phyloP scores from a whole-genome alignment of 2,329 filamentous ascomycete genomes.

The Alternaria sp. region DNA sequence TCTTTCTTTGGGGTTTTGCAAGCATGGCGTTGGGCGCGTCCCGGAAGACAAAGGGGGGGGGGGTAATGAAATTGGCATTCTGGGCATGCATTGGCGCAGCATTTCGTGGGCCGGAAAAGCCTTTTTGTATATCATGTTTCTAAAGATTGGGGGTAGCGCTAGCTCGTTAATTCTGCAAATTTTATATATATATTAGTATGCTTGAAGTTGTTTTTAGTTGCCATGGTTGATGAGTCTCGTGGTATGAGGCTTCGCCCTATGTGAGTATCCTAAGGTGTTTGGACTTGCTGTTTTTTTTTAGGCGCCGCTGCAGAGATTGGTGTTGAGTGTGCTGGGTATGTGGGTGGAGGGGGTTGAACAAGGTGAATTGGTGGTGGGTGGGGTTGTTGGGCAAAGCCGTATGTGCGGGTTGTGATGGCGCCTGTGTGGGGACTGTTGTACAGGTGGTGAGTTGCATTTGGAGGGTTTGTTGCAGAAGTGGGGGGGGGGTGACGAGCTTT shows the following conservation, averaged over 20 bases:
- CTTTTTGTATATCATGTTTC: slow-evolving; percentile 5
- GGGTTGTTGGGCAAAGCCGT: slow-evolving; percentile 70
- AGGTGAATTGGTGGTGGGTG: slow-evolving; percentile 68
- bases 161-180: slow-evolving; percentile 4
- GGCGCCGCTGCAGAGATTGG: slow-evolving; percentile 26
- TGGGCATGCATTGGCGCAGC: slow-evolving; percentile 18
- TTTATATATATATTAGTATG: neutral
- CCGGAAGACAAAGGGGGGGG: slow-evolving; percentile 16
- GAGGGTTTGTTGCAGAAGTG: neutral
- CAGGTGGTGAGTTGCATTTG: slow-evolving; percentile 51
- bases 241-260: no score
- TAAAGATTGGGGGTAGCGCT: slow-evolving; percentile 4
- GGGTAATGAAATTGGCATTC: slow-evolving; percentile 17
- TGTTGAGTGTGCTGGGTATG: slow-evolving; percentile 29
- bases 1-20: slow-evolving; percentile 1
- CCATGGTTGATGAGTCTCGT: no score
- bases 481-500: slow-evolving; percentile 3
- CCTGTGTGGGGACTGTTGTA: slow-evolving; percentile 71
- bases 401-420: slow-evolving; percentile 77
- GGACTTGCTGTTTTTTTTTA: slow-evolving; percentile 52
- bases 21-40: slow-evolving; percentile 20
- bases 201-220: no score
- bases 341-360: slow-evolving; percentile 65
- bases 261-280: slow-evolving; percentile 77
- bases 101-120: slow-evolving; percentile 13